A percentile compares a stretch with the other conserved stretches of the same genome.
Conservation (phyloP, 2,329 filamentous ascomycete genomes). For the Byssoonygena ceratinophila region DNA sequence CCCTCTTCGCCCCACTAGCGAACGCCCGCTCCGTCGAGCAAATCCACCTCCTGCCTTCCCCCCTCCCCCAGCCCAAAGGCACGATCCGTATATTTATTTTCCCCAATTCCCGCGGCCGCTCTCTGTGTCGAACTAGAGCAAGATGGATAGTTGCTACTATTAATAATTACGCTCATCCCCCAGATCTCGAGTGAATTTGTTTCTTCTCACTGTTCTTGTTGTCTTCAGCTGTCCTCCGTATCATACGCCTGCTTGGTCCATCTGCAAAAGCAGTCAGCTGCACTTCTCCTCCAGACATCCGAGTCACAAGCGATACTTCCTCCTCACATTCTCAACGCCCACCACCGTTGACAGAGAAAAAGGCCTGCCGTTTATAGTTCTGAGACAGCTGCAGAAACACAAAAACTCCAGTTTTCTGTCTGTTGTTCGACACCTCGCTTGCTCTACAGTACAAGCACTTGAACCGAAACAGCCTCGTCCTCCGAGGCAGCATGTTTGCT, state of each 20-base stretch:
- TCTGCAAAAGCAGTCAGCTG: background rate
- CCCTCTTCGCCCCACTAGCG: background rate
- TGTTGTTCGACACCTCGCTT: background rate
- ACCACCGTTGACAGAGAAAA: background rate
- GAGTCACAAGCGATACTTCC: background rate
- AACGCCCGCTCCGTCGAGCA: background rate
- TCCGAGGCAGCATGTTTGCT: conserved; percentile 5
- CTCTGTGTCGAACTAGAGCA: background rate
- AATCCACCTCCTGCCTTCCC: background rate
- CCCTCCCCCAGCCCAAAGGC: background rate
- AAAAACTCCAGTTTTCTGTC: background rate
- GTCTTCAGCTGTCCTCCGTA: too few relatives aligned
- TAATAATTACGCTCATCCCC: background rate
- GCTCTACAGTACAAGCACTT: background rate
- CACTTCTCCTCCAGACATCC: background rate
- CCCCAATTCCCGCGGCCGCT: background rate
- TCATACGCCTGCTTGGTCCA: background rate
- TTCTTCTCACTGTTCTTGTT: background rate
- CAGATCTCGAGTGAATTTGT: background rate
- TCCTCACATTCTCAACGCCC: background rate
- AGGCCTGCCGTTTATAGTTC: too few relatives aligned
- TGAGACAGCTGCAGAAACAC: too few relatives aligned
- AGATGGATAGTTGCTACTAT: background rate
- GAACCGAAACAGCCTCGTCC: background rate
- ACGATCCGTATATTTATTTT: background rate